These are phyloP conservation scores for Trametes elegans DNA, from an alignment of 768 basidiomycete species.

Conservation along the genomic window DNA sequence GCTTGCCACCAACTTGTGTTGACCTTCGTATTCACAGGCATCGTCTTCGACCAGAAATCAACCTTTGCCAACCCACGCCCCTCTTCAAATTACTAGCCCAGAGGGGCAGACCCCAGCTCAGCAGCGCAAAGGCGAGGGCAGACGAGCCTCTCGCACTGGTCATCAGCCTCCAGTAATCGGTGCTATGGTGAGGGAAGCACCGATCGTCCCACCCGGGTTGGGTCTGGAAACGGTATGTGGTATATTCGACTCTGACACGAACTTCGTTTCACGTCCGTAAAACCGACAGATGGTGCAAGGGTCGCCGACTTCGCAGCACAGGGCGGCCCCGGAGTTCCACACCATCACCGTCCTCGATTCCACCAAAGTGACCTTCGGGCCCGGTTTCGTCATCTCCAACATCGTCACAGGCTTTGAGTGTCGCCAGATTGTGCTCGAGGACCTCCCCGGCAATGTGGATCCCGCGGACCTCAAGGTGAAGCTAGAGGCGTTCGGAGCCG, in stretches of 20 bases:
- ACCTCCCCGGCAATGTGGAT: conserved; percentile 42
- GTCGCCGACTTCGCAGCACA: neutral
- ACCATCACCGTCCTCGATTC: conserved; percentile 47
- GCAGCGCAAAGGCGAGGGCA: neutral
- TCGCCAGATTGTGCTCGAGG: conserved; percentile 52
- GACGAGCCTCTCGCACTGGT: neutral
- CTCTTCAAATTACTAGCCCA: too few species aligned
- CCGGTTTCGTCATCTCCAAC: conserved; percentile 59
- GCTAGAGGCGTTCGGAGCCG: conserved; percentile 46
- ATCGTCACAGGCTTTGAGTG: conserved; percentile 71
- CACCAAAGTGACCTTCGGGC: conserved; percentile 51
- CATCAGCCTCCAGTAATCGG: neutral
- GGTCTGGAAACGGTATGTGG: conserved; percentile 21
- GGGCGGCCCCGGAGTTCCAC: conserved; percentile 7
- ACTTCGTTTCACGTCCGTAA: too few species aligned
- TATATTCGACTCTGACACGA: neutral
- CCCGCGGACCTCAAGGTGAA: conserved; percentile 36
- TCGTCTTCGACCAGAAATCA: neutral
- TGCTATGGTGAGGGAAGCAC: neutral
- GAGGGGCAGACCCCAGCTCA: too few species aligned
- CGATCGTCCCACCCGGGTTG: conserved; percentile 24
- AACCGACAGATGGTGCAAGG: neutral
- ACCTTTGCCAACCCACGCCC: too few species aligned
- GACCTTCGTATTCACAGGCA: too few species aligned
- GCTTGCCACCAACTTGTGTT: too few species aligned